A percentile compares a stretch with the other conserved stretches of the same genome.
These are phyloP conservation scores for Globisporangium uncinulatum DNA, from an alignment of 352 stramenopile species.

Conservation along the genomic window DNA sequence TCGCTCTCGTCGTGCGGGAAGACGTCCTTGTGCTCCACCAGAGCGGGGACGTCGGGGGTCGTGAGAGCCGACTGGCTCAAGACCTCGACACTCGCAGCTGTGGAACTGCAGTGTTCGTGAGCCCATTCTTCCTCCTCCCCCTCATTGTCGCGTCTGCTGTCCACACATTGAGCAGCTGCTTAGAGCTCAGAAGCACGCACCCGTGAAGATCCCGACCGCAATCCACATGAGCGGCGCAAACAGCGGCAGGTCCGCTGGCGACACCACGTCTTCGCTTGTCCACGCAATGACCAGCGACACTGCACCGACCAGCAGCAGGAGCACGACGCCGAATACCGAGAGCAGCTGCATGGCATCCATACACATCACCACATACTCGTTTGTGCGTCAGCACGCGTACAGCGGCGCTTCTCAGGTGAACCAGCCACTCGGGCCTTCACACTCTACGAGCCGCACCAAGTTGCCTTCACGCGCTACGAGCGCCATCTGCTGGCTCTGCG, in stretches of 20 bases:
- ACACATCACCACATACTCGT: neutral
- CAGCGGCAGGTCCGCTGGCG: slow-evolving; percentile 55
- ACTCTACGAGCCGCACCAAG: slow-evolving; percentile 24
- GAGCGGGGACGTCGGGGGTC: slow-evolving; percentile 25
- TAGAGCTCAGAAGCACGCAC: slow-evolving; percentile 11
- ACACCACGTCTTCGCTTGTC: slow-evolving; percentile 39
- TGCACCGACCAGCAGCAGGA: slow-evolving; percentile 58
- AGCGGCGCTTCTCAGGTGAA: neutral
- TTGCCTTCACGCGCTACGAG: slow-evolving; percentile 38
- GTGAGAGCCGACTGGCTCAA: slow-evolving; percentile 20
- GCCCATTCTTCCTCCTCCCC: neutral
- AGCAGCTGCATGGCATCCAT: slow-evolving; percentile 31
- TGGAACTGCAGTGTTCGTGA: neutral
- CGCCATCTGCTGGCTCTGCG: slow-evolving; percentile 33
- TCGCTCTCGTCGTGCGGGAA: slow-evolving; percentile 50
- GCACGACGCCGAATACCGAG: slow-evolving; percentile 57
- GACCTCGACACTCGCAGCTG: slow-evolving; percentile 47
- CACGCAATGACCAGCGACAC: slow-evolving; percentile 57
- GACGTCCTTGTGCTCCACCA: slow-evolving; percentile 58
- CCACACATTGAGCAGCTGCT: neutral
- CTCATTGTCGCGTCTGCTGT: neutral
- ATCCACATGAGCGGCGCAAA: slow-evolving; percentile 80
- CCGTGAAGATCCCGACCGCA: slow-evolving; percentile 69
- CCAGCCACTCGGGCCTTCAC: neutral
- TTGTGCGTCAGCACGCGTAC: neutral